Conservation (phyloP, 306 rosid genomes). For the Quercus dentata region DNA sequence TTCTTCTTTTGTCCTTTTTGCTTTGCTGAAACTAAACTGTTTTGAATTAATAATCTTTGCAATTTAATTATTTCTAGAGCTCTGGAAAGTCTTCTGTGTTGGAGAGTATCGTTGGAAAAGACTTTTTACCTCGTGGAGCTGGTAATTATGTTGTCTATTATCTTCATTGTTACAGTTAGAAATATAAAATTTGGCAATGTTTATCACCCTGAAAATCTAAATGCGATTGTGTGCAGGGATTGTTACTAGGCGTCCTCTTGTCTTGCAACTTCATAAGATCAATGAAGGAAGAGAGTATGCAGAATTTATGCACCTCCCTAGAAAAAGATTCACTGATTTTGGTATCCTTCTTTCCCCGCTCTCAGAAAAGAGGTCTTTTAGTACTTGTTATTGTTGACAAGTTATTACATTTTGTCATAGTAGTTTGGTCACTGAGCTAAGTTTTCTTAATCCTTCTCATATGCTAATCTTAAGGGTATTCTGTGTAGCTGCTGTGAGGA, state of each 20-base stretch:
- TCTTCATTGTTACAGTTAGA: neutral
- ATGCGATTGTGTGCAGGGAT: constrained; percentile 54
- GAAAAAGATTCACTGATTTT: constrained; percentile 73
- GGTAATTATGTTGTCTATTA: constrained; percentile 37
- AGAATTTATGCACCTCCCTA: constrained; percentile 85
- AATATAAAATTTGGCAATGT: neutral
- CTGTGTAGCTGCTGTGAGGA: constrained; percentile 47
- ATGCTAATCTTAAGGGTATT: neutral
- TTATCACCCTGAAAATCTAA: neutral
- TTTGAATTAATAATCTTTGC: neutral
- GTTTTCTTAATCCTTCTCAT: neutral
- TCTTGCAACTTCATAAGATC: constrained; percentile 81
- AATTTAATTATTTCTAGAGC: constrained; percentile 47
- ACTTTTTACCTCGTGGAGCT: constrained; percentile 93
- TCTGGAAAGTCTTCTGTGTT: constrained; percentile 91
- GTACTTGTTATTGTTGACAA: neutral
- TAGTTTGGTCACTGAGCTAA: neutral
- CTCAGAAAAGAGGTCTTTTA: neutral
- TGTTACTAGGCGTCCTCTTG: constrained; percentile 92
- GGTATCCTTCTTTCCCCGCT: constrained; percentile 33
- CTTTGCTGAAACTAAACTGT: constrained; percentile 42
- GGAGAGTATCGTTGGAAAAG: constrained; percentile 92
- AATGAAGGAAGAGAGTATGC: constrained; percentile 80
- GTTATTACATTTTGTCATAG: neutral
- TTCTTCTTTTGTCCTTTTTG: constrained; percentile 8